These are phyloP conservation scores for Austroboletus olivaceoglutinosus DNA, from an alignment of 1,284 basidiomycete species.

Conservation along the genomic window DNA sequence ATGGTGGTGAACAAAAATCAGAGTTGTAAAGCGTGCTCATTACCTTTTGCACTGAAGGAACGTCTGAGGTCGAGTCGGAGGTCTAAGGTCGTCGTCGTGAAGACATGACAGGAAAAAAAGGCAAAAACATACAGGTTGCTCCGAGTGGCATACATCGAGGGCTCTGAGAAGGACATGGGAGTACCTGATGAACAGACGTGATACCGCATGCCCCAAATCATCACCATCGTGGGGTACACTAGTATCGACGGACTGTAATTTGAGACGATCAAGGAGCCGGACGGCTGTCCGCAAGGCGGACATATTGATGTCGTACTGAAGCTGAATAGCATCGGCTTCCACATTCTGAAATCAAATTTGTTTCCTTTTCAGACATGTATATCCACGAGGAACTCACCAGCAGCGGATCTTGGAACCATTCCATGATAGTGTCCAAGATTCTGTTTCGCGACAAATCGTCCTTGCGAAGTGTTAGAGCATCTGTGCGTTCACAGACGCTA, in stretches of 20 bases:
- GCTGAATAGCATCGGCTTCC: conserved; percentile 33
- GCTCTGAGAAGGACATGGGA: conserved; percentile 64
- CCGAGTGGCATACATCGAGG: conserved; percentile 51
- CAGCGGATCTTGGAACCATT: conserved; percentile 65
- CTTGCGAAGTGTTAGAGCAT: conserved; percentile 62
- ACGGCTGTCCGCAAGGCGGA: conserved; percentile 70
- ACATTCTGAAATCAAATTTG: conserved; percentile 19
- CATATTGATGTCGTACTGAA: conserved; percentile 67
- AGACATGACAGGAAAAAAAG: neutral
- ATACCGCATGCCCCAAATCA: conserved; percentile 65
- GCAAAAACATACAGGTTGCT: conserved; percentile 40
- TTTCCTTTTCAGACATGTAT: conserved; percentile 11
- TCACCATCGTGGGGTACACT: conserved; percentile 54
- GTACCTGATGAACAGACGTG: conserved; percentile 78
- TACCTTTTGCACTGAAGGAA: conserved; percentile 52
- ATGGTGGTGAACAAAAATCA: conserved; percentile 6
- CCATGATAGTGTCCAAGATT: conserved; percentile 70
- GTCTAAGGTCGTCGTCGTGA: conserved; percentile 34
- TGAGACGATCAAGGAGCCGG: conserved; percentile 73
- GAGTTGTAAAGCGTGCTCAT: conserved; percentile 3
- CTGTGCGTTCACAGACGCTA: conserved; percentile 59
- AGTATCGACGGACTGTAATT: conserved; percentile 61
- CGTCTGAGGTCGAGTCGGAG: conserved; percentile 53
- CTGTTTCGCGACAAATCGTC: conserved; percentile 66
- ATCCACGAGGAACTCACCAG: conserved; percentile 38